phyloP scores from a whole-genome alignment of 2,329 filamentous ascomycete genomes.

The Passalora sequoiae region DNA sequence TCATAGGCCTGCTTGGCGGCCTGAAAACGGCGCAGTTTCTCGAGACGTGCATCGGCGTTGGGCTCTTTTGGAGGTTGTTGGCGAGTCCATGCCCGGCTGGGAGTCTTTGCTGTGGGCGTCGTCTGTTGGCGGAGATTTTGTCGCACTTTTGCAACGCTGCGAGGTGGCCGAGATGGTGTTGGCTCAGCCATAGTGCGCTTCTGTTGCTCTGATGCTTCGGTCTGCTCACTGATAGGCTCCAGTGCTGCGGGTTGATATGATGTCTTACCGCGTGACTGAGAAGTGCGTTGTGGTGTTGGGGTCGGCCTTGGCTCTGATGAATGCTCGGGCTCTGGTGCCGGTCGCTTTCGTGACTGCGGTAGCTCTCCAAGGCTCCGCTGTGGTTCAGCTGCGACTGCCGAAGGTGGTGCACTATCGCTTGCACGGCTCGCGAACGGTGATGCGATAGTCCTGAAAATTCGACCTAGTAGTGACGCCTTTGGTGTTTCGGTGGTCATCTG shows the following conservation, averaged over 20 bases:
- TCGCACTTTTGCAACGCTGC: slow-evolving; percentile 4
- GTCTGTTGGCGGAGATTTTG: slow-evolving; percentile 4
- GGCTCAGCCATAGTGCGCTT: slow-evolving; percentile 6
- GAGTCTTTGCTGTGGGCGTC: slow-evolving; percentile 5
- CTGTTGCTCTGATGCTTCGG: slow-evolving; percentile 17
- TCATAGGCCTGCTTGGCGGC: slow-evolving; percentile 22
- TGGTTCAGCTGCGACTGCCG: slow-evolving; percentile 1
- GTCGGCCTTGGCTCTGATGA: slow-evolving; percentile 4
- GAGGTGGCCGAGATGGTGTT: slow-evolving; percentile 11
- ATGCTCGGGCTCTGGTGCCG: slow-evolving; percentile 18
- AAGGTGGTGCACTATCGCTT: slow-evolving; percentile 1
- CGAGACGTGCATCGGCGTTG: slow-evolving; percentile 28
- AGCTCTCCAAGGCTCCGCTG: slow-evolving; percentile 12
- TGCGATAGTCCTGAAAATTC: slow-evolving; percentile 13
- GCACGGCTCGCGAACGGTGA: slow-evolving; percentile 12
- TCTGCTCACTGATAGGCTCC: slow-evolving; percentile 24
- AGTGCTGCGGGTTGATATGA: slow-evolving; percentile 13
- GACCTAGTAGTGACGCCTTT: slow-evolving; percentile 14
- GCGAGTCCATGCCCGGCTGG: slow-evolving; percentile 11
- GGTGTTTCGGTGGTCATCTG: slow-evolving; percentile 2
- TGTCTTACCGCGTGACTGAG: slow-evolving; percentile 8
- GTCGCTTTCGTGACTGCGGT: slow-evolving; percentile 23
- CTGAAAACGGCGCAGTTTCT: slow-evolving; percentile 23
- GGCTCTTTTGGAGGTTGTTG: slow-evolving; percentile 19
- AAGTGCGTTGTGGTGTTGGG: slow-evolving; percentile 5